phyloP scores from a whole-genome alignment of 2,329 filamentous ascomycete genomes.

The Byssoonygena ceratinophila region DNA sequence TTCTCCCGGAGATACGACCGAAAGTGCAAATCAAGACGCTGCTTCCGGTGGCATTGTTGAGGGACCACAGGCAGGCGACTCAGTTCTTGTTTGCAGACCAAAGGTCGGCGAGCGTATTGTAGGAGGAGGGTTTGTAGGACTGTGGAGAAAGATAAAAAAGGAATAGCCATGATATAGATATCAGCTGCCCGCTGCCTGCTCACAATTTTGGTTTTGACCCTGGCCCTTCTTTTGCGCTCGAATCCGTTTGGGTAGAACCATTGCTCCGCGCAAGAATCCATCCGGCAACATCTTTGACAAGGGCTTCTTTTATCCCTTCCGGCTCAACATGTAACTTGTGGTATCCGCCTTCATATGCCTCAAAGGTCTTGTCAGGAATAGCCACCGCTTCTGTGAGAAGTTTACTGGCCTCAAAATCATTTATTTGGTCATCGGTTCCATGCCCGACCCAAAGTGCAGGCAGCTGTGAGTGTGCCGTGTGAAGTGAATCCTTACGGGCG shows the following conservation, averaged over 20 bases:
- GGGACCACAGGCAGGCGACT: conserved; percentile 12
- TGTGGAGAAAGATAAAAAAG: conserved; percentile 37
- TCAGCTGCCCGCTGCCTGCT: no score
- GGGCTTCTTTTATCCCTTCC: conserved; percentile 26
- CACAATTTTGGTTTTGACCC: conserved; percentile 9
- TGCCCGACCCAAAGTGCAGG: conserved; percentile 56
- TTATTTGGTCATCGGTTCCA: conserved; percentile 62
- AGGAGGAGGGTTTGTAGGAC: conserved; percentile 44
- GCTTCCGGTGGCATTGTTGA: background rate
- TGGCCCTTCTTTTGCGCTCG: background rate
- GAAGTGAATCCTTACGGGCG: background rate
- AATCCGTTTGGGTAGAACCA: background rate
- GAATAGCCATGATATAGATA: background rate
- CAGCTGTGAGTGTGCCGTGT: background rate
- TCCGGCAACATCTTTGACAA: conserved; percentile 49
- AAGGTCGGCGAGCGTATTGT: conserved; percentile 40
- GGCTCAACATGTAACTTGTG: conserved; percentile 49
- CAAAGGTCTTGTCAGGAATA: conserved; percentile 59
- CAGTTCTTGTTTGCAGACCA: conserved; percentile 41
- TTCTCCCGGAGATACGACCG: conserved; percentile 12
- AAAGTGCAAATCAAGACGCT: background rate
- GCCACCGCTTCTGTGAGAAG: conserved; percentile 50
- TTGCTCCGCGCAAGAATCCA: conserved; percentile 47
- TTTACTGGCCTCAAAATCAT: conserved; percentile 54
- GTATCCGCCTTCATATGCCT: conserved; percentile 63